Evolutionary conservation across 2,329 filamentous ascomycete species (phyloP).

Genomic region (Diaporthe ampelina): DNA sequence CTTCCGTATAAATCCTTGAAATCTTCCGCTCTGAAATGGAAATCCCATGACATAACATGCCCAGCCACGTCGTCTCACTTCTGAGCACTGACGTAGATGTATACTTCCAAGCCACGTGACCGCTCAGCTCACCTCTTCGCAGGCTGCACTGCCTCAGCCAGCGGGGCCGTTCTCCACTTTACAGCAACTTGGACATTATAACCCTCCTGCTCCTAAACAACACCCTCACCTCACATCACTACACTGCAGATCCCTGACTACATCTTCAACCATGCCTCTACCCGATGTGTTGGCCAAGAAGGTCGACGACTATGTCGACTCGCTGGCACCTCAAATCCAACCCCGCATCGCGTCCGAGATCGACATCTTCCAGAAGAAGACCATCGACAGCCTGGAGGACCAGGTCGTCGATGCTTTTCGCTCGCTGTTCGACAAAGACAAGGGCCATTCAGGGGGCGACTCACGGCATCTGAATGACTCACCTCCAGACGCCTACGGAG

Average conservation of each 20-base stretch:
- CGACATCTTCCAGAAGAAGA: conserved; percentile 59
- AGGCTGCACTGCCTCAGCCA: conserved; percentile 28
- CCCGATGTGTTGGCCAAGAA: conserved; percentile 10
- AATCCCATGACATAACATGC: neutral
- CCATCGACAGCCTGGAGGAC: conserved; percentile 60
- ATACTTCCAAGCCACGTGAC: conserved; percentile 20
- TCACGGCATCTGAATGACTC: conserved; percentile 50
- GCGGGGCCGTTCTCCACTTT: conserved; percentile 5
- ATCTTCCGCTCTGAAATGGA: neutral
- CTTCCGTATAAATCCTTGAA: neutral
- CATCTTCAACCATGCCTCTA: neutral
- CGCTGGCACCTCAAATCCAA: conserved; percentile 60
- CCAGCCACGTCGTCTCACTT: neutral
- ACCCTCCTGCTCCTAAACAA: neutral
- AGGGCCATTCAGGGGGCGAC: conserved; percentile 39
- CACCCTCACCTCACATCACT: neutral
- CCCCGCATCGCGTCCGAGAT: conserved; percentile 61
- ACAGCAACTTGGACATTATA: neutral
- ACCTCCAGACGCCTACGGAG: conserved; percentile 57
- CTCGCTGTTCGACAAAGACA: conserved; percentile 57
- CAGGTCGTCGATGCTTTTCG: conserved; percentile 61
- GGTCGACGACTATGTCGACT: conserved; percentile 62
- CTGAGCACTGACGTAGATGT: conserved; percentile 4
- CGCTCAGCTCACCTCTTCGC: conserved; percentile 2
- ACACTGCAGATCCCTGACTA: neutral